Percentiles rank a stretch among this genome's conserved stretches.
These are phyloP conservation scores for Salix dunnii DNA, from an alignment of 345 rosid genomes.

Conservation along the genomic window DNA sequence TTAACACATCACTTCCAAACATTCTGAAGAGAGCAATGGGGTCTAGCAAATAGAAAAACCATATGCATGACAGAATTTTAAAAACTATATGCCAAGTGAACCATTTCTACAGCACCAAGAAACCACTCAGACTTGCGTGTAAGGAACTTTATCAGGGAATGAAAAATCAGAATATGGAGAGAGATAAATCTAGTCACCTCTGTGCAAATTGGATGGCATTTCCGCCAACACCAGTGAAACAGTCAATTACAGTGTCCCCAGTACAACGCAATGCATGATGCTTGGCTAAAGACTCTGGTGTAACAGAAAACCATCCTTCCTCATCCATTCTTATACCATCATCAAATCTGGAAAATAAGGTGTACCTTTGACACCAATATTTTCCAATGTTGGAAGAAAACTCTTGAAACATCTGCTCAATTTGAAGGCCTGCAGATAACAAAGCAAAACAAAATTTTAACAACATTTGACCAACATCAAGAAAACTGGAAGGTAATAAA, in stretches of 20 bases:
- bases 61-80: not conserved
- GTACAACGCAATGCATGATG: conserved; percentile 78
- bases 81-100: conserved; percentile 2
- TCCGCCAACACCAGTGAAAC: conserved; percentile 94
- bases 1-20: not conserved
- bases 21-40: not conserved
- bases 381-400: conserved; percentile 45
- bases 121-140: not conserved
- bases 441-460: not conserved
- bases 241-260: conserved; percentile 56
- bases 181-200: conserved; percentile 41
- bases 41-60: not conserved
- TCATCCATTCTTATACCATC: conserved; percentile 86
- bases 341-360: conserved; percentile 73
- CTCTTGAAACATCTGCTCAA: conserved; percentile 38
- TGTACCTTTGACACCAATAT: conserved; percentile 87
- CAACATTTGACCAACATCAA: not conserved
- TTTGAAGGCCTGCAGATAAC: conserved; percentile 42
- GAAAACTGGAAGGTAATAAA: not conserved
- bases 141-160: conserved; percentile 1
- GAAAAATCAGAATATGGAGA: not conserved
- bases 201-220: conserved; percentile 86
- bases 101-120: not conserved
- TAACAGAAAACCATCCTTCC: conserved; percentile 99
- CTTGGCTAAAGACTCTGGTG: conserved; percentile 80